Percentiles rank a stretch among this genome's conserved stretches.
Evolutionary conservation across 75 land plant genomes (phyloP).

Genomic region (Pinus taeda): DNA sequence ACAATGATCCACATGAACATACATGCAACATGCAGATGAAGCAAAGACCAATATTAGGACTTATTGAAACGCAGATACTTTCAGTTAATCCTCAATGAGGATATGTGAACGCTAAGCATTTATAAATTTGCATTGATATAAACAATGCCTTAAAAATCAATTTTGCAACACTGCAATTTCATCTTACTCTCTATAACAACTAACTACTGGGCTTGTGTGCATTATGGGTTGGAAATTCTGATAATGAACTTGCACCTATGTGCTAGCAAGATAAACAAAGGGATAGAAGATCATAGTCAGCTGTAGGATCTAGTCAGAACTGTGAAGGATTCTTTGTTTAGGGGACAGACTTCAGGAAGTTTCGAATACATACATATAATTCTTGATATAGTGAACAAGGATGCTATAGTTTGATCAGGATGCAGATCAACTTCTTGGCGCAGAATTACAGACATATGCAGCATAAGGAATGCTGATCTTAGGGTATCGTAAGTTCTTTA

Average conservation of each 20-base stretch:
- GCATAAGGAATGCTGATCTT: neutral
- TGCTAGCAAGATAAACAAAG: neutral
- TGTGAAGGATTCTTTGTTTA: too few species aligned
- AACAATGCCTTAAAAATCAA: neutral
- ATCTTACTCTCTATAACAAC: neutral
- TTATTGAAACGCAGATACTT: neutral
- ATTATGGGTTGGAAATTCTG: neutral
- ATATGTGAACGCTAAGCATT: neutral
- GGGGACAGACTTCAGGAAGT: neutral
- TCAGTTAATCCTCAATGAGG: conserved; percentile 1
- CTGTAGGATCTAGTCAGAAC: neutral
- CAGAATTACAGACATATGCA: neutral
- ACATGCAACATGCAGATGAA: neutral
- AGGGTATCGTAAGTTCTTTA: neutral
- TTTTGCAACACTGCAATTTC: neutral
- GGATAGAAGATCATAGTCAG: neutral
- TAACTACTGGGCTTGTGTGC: neutral
- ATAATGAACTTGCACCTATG: neutral
- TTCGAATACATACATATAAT: neutral
- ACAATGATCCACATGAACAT: neutral
- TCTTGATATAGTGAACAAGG: neutral
- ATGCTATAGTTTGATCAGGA: neutral
- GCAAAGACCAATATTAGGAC: neutral
- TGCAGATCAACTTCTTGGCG: neutral
- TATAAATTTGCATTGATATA: neutral